phyloP scores from a whole-genome alignment of 345 rosid genomes.

The Draba incana region DNA sequence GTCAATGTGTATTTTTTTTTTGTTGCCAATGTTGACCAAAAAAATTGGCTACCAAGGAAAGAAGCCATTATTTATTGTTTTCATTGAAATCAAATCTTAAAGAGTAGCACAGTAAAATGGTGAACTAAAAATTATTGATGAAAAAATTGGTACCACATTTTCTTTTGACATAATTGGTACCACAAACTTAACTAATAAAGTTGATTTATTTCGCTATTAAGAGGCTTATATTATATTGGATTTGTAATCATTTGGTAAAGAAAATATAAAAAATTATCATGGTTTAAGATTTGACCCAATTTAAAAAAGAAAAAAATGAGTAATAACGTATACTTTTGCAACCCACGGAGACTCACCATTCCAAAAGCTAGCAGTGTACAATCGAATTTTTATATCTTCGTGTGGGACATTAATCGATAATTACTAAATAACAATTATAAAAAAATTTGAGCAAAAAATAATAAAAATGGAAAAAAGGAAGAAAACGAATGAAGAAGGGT shows the following conservation, averaged over 20 bases:
- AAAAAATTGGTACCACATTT: conserved; percentile 9
- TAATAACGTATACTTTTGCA: conserved; percentile 30
- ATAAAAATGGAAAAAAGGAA: neutral
- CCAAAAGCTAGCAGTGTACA: conserved; percentile 20
- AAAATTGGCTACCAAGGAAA: too few relatives aligned
- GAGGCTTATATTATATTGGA: conserved; percentile 6
- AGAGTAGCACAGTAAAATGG: neutral
- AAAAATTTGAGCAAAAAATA: neutral
- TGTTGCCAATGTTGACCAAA: too few relatives aligned
- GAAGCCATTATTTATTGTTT: neutral
- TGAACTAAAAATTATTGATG: conserved; percentile 1
- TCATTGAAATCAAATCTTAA: neutral
- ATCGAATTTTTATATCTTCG: neutral
- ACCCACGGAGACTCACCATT: conserved; percentile 30
- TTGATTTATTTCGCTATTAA: neutral
- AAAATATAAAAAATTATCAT: neutral
- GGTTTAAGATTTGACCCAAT: conserved; percentile 4
- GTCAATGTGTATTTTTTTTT: too few relatives aligned
- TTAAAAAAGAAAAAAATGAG: neutral
- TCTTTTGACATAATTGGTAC: neutral
- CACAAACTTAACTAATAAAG: conserved; percentile 9
- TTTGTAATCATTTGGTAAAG: neutral
- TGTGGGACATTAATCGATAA: conserved; percentile 2
- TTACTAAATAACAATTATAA: neutral
- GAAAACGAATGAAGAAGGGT: conserved; percentile 16